Evolutionary conservation across 1,284 basidiomycete species (phyloP), one percentile per base, ranked within the genome.

Genomic region (Erythrobasidium hasegawianum): DNA sequence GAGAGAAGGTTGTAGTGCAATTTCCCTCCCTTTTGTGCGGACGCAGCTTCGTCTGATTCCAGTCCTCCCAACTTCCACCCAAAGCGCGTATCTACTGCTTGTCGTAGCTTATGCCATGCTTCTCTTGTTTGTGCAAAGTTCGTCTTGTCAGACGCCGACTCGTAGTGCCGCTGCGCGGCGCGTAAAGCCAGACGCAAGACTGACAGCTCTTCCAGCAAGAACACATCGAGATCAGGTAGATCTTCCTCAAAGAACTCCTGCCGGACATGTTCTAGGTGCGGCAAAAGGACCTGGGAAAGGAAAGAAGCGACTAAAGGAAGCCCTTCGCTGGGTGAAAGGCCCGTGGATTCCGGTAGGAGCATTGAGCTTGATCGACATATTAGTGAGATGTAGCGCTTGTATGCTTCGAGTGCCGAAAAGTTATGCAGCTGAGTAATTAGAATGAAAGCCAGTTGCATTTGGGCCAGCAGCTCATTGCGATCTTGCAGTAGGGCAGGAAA

Each of bases 381-480:
- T 20, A 81, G 76, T 4, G 74, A 56, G 33, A 80, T 71, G 27
- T 79, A 66, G 2, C 76, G 71, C 66, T 79, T 78, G 73, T 79
- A 80, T 3, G 75, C 72, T 11, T 73, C 65, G 14, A 81, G 71
- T 18, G 76, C 68, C 11, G 79, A 75, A 68, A 76, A 79, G 58
- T 77, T 78, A 64, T 79, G 79, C 1, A 80, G 70, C 56, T 79
- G 72, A 9, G 78, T 71, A 41, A 80, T 73, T 41, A 80, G 71
- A 54, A 80, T 41, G 69, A 80, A 80, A 1, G 79, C 69, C 16
- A 80, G 75, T 61, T 80, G 77, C 1, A 80, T 68, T 33, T 80
- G 73, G 0, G 72, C 78, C 1, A 80, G 71, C 1, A 80, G 71
- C 20, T 72, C 72, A 1, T 60, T 41, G 1, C 73, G 71, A n/a